Evolutionary conservation across 2,329 filamentous ascomycete species (phyloP).

Genomic region (Sporothrix brunneoviolacea): DNA sequence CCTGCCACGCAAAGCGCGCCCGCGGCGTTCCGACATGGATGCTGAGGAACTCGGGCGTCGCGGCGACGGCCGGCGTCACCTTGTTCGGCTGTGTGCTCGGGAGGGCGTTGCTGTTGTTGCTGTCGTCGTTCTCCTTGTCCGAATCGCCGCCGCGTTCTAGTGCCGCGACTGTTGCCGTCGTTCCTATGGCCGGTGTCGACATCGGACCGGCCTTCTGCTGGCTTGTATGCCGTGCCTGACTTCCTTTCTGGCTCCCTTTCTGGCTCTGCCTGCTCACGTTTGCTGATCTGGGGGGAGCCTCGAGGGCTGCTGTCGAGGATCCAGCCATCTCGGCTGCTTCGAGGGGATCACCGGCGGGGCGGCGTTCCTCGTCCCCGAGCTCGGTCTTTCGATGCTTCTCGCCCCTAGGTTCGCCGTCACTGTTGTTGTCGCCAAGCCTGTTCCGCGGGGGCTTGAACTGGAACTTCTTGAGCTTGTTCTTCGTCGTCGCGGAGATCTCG

Average conservation of each 20-base stretch:
- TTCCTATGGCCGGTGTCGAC: neutral
- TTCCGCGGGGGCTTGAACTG: conserved; percentile 41
- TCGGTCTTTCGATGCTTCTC: neutral
- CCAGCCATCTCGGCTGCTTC: neutral
- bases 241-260: neutral
- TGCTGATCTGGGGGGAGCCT: neutral
- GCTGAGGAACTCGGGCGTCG: conserved; percentile 20
- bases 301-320: neutral
- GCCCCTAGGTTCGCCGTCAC: neutral
- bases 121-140: conserved; percentile 4
- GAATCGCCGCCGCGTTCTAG: neutral
- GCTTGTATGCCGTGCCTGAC: neutral
- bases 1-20: conserved; percentile 49
- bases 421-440: conserved; percentile 7
- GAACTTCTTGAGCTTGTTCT: conserved; percentile 52
- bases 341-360: neutral
- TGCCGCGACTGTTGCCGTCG: neutral
- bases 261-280: neutral
- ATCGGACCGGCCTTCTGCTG: neutral
- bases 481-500: conserved; percentile 51
- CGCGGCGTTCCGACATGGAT: conserved; percentile 40
- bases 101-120: conserved; percentile 16
- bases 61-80: conserved; percentile 14
- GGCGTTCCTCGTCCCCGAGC: neutral
- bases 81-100: conserved; percentile 16